Percentiles rank a stretch among this genome's conserved stretches.
These are phyloP conservation scores for Oldenlandia corymbosa DNA, from an alignment of 257 asterid genomes.

Conservation along the genomic window DNA sequence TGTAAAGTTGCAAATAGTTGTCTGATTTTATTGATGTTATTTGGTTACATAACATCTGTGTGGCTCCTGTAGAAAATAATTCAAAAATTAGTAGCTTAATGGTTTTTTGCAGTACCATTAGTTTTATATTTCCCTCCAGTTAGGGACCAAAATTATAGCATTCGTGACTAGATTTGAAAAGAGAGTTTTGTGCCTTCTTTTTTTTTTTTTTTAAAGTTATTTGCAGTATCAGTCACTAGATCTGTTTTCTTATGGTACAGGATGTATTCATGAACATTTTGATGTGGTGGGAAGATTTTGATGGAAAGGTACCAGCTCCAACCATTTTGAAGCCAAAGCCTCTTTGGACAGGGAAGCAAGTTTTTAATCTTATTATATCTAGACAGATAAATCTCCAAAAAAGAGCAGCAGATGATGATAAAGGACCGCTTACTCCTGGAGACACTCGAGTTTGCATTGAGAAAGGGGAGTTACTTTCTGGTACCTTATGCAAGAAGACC, in stretches of 20 bases:
- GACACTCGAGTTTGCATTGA: conserved; percentile 96
- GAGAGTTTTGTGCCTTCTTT: too few species aligned
- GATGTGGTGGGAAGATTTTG: conserved; percentile 99
- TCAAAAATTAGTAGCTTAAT: too few species aligned
- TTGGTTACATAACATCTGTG: too few species aligned
- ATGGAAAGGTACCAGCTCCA: conserved; percentile 98
- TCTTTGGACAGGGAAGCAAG: conserved; percentile 99
- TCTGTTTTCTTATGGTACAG: conserved; percentile 33
- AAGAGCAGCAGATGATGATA: conserved; percentile 77
- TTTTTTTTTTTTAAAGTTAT: too few species aligned
- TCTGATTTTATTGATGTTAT: too few species aligned
- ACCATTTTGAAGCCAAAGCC: conserved; percentile 94
- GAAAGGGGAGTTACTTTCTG: conserved; percentile 89
- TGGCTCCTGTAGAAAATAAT: too few species aligned
- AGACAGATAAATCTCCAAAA: conserved; percentile 84
- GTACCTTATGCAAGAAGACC: conserved; percentile 94
- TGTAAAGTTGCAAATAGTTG: too few species aligned
- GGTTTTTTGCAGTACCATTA: too few species aligned
- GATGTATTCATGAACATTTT: conserved; percentile 97
- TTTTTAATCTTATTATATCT: conserved; percentile 87
- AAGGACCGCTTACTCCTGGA: conserved; percentile 88
- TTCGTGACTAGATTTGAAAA: too few species aligned
- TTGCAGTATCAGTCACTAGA: too few species aligned
- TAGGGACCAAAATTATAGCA: too few species aligned
- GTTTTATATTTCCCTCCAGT: too few species aligned